Base-by-base conservation (phyloP, 2,329 filamentous ascomycete species). In the Neopestalotiopsis rosae region DNA sequence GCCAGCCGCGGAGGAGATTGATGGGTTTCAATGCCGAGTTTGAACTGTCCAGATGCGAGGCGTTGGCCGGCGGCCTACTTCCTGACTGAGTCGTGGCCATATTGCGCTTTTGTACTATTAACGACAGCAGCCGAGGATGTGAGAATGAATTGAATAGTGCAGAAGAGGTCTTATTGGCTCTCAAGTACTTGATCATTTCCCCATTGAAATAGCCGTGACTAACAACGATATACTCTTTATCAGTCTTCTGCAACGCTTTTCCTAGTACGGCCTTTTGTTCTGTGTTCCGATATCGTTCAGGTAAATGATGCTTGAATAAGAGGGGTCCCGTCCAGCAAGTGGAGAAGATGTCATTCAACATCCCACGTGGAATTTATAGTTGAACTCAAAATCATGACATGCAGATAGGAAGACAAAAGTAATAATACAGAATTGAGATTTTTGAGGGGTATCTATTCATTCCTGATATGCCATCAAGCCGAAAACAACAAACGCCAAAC, bases 1-100 rank as follows among this genome's bases (percentile, higher is more conserved):
- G 92, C 91, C 91, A 94, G 74, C 92, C 92, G 59, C 88, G 85
- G 67, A 91, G 82, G 68, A 92, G 83, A 75, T 92, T 92, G 76
- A 92, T 91, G 24, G 81, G 81, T 38, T 79, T 81, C 3, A 28
- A 30, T 28, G 38, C 40, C 7, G 61, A 45, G 7, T 20, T 49
- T 4, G 61, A 64, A 4, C 9, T 34, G 40, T 64, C 61, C 20
- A 64, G 40, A 3, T 45, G 38, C 7, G 61, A 64, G 4, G 61
- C 61, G 13, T 49, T 64, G 20, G 10, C 28, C 0, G 61, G 61
- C 14, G 61, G 61, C 28, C 34, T 64, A 14, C 45, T 52, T 34
- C 10, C 17, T 13, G 59, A 13, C 20, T 38, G 30, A 38, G 59
- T 7, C 10, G 59, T 52, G 6, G 61, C 61, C 61, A 64, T 64